Percentiles rank a stretch among this genome's conserved stretches.
Conservation (phyloP, 345 rosid species). For the Salix purpurea region DNA sequence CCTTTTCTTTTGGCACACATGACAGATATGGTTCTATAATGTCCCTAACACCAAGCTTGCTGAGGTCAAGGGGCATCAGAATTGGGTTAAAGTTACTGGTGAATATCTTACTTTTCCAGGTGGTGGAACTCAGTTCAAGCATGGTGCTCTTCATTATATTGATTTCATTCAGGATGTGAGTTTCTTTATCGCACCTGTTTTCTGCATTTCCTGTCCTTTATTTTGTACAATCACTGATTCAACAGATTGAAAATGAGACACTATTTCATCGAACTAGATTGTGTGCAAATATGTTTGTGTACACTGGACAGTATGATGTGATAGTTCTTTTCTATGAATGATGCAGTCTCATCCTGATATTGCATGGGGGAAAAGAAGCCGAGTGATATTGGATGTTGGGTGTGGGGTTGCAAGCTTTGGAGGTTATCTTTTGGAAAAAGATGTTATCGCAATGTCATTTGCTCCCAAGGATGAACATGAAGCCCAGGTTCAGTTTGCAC, state of each 20-base stretch:
- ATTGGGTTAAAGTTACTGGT: slow-evolving; percentile 87
- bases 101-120: slow-evolving; percentile 96
- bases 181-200: slow-evolving; percentile 52
- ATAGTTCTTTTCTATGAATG: slow-evolving; percentile 1
- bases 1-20: slow-evolving; percentile 14
- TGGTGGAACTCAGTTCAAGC: slow-evolving; percentile 1
- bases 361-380: slow-evolving; percentile 80
- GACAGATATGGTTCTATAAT: slow-evolving; percentile 86
- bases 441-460: slow-evolving; percentile 82
- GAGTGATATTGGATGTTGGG: slow-evolving; percentile 92
- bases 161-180: background rate
- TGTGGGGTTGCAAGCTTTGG: slow-evolving; percentile 99
- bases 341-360: slow-evolving; percentile 75
- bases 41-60: slow-evolving; percentile 96
- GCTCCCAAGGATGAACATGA: slow-evolving; percentile 99
- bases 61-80: slow-evolving; percentile 87
- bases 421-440: slow-evolving; percentile 86
- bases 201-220: slow-evolving; percentile 88
- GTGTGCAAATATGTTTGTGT: background rate
- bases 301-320: slow-evolving; percentile 10
- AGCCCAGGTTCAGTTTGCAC: slow-evolving; percentile 97
- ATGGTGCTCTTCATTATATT: background rate
- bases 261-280: background rate
- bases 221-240: background rate
- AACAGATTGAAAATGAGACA: background rate